These are phyloP conservation scores for Blastobotrys illinoisensis DNA, from an alignment of 1,139 yeast species.

Conservation along the genomic window DNA sequence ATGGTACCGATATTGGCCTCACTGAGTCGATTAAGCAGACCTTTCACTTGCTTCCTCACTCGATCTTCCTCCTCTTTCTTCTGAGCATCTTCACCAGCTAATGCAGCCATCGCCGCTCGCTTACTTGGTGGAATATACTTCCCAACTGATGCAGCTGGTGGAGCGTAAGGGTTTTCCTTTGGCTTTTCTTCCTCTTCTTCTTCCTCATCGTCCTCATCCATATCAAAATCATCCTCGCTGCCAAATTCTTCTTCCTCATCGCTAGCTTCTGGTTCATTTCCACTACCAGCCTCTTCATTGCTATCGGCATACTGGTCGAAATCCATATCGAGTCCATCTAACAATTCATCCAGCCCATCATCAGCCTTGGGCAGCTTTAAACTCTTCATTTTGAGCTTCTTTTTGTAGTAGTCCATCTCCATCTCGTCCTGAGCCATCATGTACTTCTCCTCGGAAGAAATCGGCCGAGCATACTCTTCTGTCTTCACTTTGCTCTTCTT, in stretches of 20 bases:
- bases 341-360: conserved; percentile 65
- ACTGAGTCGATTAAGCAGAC: conserved; percentile 78
- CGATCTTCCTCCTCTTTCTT: conserved; percentile 44
- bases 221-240: conserved; percentile 30
- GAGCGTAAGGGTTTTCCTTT: conserved; percentile 80
- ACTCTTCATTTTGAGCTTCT: conserved; percentile 65
- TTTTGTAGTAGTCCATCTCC: conserved; percentile 79
- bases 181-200: conserved; percentile 35
- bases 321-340: conserved; percentile 62
- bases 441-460: conserved; percentile 29
- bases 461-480: conserved; percentile 6
- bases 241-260: conserved; percentile 27
- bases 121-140: conserved; percentile 82
- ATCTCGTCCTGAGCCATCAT: conserved; percentile 59
- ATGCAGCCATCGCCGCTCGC: conserved; percentile 38
- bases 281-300: conserved; percentile 39
- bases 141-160: conserved; percentile 48
- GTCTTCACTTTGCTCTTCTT: conserved; percentile 6
- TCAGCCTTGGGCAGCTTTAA: conserved; percentile 47
- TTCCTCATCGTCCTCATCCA: conserved; percentile 39
- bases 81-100: conserved; percentile 30
- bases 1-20: conserved; percentile 76
- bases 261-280: conserved; percentile 35
- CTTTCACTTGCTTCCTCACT: conserved; percentile 61
- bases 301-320: conserved; percentile 37